Evolutionary conservation across 2,329 filamentous ascomycete genomes (phyloP).

Genomic region (Aspergillus chevalieri): DNA sequence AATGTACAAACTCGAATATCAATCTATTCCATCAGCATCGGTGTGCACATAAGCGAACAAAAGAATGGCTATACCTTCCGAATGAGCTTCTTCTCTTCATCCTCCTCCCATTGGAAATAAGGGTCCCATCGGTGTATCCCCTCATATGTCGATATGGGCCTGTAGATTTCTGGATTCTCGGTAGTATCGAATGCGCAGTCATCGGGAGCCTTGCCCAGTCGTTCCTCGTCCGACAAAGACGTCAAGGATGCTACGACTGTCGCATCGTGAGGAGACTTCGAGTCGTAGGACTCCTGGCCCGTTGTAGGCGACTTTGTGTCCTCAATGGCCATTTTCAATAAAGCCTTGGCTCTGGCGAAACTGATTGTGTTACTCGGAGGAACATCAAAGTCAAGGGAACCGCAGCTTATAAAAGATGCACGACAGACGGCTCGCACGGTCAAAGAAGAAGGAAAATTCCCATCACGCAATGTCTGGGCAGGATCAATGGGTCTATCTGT

Average conservation of each 20-base stretch:
- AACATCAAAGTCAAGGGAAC: neutral
- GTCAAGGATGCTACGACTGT: slow-evolving; percentile 9
- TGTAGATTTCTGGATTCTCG: slow-evolving; percentile 32
- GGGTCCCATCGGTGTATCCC: slow-evolving; percentile 46
- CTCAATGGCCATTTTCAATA: slow-evolving; percentile 12
- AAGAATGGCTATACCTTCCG: slow-evolving; percentile 26
- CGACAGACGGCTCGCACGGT: neutral
- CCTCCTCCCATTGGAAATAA: slow-evolving; percentile 38
- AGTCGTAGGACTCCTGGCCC: slow-evolving; percentile 1
- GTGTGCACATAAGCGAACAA: neutral
- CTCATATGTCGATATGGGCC: slow-evolving; percentile 40
- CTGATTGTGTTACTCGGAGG: neutral
- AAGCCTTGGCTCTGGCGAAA: neutral
- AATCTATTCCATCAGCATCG: slow-evolving; percentile 21
- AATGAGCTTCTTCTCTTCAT: slow-evolving; percentile 39
- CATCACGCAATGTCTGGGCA: too few species aligned
- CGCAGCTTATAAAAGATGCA: neutral
- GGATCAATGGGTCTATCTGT: too few species aligned
- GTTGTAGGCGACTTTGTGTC: slow-evolving; percentile 6
- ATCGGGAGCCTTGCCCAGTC: slow-evolving; percentile 4
- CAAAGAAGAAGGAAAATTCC: neutral
- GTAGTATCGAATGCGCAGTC: slow-evolving; percentile 31
- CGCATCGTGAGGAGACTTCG: slow-evolving; percentile 6
- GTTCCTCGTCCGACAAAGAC: slow-evolving; percentile 8
- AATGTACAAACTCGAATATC: slow-evolving; percentile 39